A percentile compares a stretch with the other conserved stretches of the same genome.
Conservation (phyloP, 108 stramenopile species). For the Schizochytrium sp. region DNA sequence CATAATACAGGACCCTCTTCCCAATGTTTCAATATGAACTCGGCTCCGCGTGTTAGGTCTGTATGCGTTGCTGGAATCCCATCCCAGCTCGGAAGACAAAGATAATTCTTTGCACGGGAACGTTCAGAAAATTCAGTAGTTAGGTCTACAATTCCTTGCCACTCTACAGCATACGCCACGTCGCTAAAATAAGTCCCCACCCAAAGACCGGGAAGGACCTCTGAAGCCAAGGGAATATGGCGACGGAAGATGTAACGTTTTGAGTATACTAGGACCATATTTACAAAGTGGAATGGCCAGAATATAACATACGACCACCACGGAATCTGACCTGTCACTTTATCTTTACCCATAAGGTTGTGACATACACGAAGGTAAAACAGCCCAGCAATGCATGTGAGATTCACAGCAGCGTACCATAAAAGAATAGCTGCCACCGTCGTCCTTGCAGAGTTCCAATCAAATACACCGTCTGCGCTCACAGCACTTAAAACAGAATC, state of each 20-base stretch:
- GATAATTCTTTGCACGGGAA: slow-evolving; percentile 7
- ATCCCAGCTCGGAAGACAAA: slow-evolving; percentile 36
- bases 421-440: not conserved
- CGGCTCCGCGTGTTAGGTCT: slow-evolving; percentile 7
- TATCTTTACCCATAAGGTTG: slow-evolving; percentile 42
- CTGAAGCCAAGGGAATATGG: slow-evolving; percentile 15
- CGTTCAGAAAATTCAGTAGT: slow-evolving; percentile 55
- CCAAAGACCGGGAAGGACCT: slow-evolving; percentile 1
- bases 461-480: too few species aligned
- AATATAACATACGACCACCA: slow-evolving; percentile 53
- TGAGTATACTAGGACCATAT: slow-evolving; percentile 23
- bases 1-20: not conserved
- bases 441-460: too few species aligned
- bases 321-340: slow-evolving; percentile 6
- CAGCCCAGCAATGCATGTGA: not conserved
- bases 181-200: slow-evolving; percentile 39
- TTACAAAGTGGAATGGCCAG: slow-evolving; percentile 56
- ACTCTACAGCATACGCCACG: slow-evolving; percentile 23
- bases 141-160: slow-evolving; percentile 42
- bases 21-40: not conserved
- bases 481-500: too few species aligned
- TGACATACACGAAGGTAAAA: slow-evolving; percentile 35
- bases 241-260: slow-evolving; percentile 52
- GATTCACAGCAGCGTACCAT: slow-evolving; percentile 38
- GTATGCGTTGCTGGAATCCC: not conserved